A percentile compares a stretch with the other conserved stretches of the same genome.
These are phyloP conservation scores for Tympanopsis confertula DNA, from an alignment of 2,329 filamentous ascomycete genomes.

Conservation along the genomic window DNA sequence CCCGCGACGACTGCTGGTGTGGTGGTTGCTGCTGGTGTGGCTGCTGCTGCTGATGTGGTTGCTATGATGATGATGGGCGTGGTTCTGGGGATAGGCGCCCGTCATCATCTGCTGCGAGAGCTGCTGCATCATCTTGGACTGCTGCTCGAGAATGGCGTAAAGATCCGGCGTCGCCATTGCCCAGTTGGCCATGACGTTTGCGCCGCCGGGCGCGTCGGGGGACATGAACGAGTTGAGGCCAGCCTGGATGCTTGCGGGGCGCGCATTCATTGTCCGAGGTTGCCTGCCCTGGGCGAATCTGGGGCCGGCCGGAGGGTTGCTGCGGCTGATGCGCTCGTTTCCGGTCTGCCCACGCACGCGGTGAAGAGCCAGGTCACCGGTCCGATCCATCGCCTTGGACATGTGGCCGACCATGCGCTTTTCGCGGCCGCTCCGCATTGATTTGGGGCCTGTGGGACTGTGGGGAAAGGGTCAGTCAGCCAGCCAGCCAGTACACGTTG, in stretches of 20 bases:
- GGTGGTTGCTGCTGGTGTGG: background rate
- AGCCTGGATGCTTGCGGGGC: background rate
- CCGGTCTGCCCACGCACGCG: background rate
- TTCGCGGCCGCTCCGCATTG: background rate
- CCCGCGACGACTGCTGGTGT: background rate
- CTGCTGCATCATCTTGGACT: background rate
- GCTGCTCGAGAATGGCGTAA: conserved; percentile 2
- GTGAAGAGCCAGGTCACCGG: background rate
- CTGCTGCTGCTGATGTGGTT: background rate
- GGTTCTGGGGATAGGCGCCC: too few species aligned
- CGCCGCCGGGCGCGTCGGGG: too few species aligned
- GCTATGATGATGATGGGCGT: too few species aligned
- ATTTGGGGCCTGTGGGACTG: background rate
- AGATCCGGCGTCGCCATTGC: background rate
- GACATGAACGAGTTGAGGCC: background rate
- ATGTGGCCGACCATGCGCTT: too few species aligned
- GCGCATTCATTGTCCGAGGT: background rate
- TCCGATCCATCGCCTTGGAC: too few species aligned
- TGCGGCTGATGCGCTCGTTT: background rate
- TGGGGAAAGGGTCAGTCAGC: background rate
- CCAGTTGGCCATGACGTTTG: background rate
- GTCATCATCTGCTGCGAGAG: background rate
- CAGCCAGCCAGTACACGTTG: too few species aligned
- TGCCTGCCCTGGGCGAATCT: background rate
- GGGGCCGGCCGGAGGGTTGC: background rate